phyloP scores from a whole-genome alignment of 306 rosid species.

The Cicer bijugum region DNA sequence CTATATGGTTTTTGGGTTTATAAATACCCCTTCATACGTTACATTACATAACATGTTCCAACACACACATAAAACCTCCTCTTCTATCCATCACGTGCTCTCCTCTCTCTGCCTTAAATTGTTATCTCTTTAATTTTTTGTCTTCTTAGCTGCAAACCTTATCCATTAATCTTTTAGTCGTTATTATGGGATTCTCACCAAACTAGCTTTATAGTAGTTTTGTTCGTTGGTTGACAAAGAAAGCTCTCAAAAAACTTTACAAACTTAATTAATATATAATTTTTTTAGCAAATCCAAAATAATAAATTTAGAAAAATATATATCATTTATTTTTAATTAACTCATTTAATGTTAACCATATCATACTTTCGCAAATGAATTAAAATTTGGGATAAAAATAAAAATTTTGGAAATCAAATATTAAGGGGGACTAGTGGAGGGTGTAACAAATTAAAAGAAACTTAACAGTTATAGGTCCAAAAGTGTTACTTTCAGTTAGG shows the following conservation, averaged over 20 bases:
- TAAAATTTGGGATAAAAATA: no score
- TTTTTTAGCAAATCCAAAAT: no score
- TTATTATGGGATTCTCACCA: conserved; percentile 41
- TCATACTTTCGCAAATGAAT: no score
- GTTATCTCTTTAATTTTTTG: conserved; percentile 38
- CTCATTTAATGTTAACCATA: no score
- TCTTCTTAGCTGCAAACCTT: conserved; percentile 56
- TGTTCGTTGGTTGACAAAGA: conserved; percentile 60
- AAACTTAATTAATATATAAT: background rate
- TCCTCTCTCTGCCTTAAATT: background rate
- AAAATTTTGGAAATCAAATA: no score
- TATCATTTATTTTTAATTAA: no score
- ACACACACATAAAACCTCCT: conserved; percentile 18
- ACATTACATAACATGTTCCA: conserved; percentile 37
- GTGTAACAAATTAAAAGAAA: no score
- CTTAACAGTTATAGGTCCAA: background rate
- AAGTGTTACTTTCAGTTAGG: background rate
- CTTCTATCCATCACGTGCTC: conserved; percentile 58
- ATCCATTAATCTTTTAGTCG: conserved; percentile 60
- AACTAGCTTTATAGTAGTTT: conserved; percentile 49
- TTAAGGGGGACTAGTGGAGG: no score
- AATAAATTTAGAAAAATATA: no score
- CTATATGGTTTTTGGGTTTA: conserved; percentile 51
- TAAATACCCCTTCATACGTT: conserved; percentile 50
- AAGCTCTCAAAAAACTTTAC: conserved; percentile 3